Base-by-base conservation (phyloP, 768 basidiomycete species). In the Hypsizygus marmoreus region DNA sequence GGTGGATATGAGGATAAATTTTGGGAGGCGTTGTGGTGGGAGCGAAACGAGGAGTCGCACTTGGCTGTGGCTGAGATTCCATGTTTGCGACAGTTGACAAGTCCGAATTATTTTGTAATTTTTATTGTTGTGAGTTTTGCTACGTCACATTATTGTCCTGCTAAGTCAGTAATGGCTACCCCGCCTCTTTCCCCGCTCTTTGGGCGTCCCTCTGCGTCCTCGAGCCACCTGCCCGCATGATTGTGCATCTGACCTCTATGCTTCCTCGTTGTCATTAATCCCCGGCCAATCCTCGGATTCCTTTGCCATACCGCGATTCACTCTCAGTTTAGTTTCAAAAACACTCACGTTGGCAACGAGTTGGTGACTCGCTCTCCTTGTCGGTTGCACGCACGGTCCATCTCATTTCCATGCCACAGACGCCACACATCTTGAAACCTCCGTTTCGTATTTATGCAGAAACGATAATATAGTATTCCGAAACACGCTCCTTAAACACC, bases 1-100 rank as follows among this genome's bases (percentile, higher is more conserved):
- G 53, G 53, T 50, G 53, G 55, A 54, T 42, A 49, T 23, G 53
- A 58, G 54, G 53, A 55, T 60, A 49, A 50, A 59, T 50, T 58
- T 56, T 62, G 66, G 62, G 61, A 62, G 73, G 71, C 65, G 70
- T 73, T 75, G 74, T 77, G 75, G 80, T 76, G 76, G 79, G 75
- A 72, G 75, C 71, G 75, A 76, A 74, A 70, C 72, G 72, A 70
- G 66, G 64, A 68, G 68, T 70, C 70, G 71, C 64, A 63, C 67
- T 70, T 65, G 66, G 63, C 60, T 68, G 69, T 72, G 71, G 71
- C 71, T 71, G 69, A 68, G 61, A 60, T 63, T 62, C 57, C 60
- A 63, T 73, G 72, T 74, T 73, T 72, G 67, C 66, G 51, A 59
- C 57, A 69, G 70, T 72, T 70, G 68, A 68, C 70, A 66, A 51